phyloP scores from a whole-genome alignment of 257 asterid genomes.

The Nicotiana benthamiana region DNA sequence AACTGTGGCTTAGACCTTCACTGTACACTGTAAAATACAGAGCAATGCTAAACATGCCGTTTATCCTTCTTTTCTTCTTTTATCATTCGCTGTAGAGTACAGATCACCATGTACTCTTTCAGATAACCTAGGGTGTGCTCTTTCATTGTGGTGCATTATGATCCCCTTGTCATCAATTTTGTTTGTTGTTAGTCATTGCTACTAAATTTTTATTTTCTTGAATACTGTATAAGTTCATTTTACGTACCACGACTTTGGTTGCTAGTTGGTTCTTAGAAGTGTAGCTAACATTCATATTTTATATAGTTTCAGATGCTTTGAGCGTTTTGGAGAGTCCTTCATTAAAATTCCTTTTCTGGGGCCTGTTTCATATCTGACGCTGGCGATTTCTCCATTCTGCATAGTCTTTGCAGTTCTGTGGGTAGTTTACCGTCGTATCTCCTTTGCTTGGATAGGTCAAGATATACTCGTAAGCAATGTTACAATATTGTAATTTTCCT shows the following conservation, averaged over 20 bases:
- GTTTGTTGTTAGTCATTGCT: not conserved
- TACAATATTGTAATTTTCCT: not conserved
- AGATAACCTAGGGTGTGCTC: not conserved
- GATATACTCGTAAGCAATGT: slow-evolving; percentile 76
- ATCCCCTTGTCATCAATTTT: not conserved
- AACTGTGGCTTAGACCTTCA: not conserved
- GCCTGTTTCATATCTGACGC: slow-evolving; percentile 73
- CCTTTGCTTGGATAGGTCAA: slow-evolving; percentile 98
- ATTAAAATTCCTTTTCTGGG: slow-evolving; percentile 79
- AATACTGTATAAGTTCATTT: not conserved
- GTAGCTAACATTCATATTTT: slow-evolving; percentile 21
- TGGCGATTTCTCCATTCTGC: slow-evolving; percentile 90
- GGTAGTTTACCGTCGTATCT: slow-evolving; percentile 72
- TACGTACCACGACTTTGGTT: slow-evolving; percentile 1
- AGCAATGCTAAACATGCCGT: not conserved
- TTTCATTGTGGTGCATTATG: not conserved
- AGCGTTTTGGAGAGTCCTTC: slow-evolving; percentile 55
- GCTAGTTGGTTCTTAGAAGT: slow-evolving; percentile 11
- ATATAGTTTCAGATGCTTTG: slow-evolving; percentile 91
- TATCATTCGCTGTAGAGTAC: not conserved
- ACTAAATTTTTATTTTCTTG: not conserved
- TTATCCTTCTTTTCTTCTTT: not conserved
- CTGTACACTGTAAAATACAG: not conserved
- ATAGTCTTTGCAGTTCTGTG: slow-evolving; percentile 76
- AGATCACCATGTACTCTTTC: not conserved